Evolutionary conservation across 1,284 basidiomycete genomes (phyloP), one percentile per base, ranked within the genome.

Genomic region (Cutaneotrichosporon cyanovorans): DNA sequence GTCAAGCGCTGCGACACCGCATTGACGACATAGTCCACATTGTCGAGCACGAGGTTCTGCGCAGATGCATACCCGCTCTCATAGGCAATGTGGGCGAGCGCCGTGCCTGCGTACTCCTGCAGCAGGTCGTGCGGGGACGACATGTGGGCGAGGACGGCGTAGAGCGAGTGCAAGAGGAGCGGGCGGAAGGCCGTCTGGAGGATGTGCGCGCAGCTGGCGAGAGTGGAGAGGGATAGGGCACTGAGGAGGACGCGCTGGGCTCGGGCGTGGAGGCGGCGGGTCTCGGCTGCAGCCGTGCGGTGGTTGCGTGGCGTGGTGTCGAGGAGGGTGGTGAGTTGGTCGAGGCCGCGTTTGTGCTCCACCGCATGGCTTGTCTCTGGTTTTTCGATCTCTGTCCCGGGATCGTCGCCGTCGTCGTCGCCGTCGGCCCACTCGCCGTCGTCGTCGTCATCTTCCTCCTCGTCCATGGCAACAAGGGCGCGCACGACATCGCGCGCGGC

Each of bases 11-110:
- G 82, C 1, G 86, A 87, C 9, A 91, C 83, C 11, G 84, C 79
- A 59, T 93, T 89, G 49, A 96, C 79, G 8, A 88, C 84, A 62
- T 96, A 95, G 72, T 96, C 91, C 57, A 92, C 91, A 66, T 95
- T 92, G 21, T 89, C 84, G 23, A 95, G 77, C 5, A 96, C 75
- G 25, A 95, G 75, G 61, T 89, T 89, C 28, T 82, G 80, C 0
- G 87, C 79, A 2, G 84, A 84, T 7, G 88, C 87, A 58, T 89
- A 91, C 2, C 85, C 87, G 2, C 82, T 80, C 46, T 80, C 75
- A 19, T 77, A 73, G 2, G 87, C 77, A 36, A 92, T 78, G 51
- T 78, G 81, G 51, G 77, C 68, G 33, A 96, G 75, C 2, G 87
- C 75, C 5, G 81, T 78, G 5, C 83, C 73, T 1, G 83, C 88